phyloP scores from a whole-genome alignment of 1,139 yeast genomes.

The Pneumocystis jirovecii region DNA sequence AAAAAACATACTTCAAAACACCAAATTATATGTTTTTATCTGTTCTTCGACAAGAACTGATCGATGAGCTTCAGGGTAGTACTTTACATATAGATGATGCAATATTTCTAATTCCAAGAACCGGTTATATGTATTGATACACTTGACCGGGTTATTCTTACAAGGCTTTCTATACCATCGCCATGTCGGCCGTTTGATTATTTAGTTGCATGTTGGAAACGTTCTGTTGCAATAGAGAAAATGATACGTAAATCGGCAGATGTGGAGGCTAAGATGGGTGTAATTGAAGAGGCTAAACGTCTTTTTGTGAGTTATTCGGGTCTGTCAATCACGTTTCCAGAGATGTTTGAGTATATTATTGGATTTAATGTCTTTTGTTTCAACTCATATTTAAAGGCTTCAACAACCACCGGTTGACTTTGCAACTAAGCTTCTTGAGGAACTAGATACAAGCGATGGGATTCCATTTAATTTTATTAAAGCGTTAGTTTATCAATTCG shows the following conservation, averaged over 20 bases:
- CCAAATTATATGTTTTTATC: background rate
- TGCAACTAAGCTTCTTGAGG: constrained; percentile 12
- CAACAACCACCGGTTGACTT: constrained; percentile 12
- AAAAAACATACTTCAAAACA: background rate
- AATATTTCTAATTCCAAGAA: background rate
- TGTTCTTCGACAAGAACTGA: background rate
- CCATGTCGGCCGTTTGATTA: constrained; percentile 14
- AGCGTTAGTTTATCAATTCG: constrained; percentile 43
- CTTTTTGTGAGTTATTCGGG: constrained; percentile 53
- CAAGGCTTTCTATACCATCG: constrained; percentile 19
- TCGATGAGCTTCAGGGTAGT: background rate
- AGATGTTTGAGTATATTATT: constrained; percentile 33
- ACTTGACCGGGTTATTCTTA: constrained; percentile 21
- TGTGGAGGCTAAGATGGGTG: constrained; percentile 17
- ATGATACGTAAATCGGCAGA: constrained; percentile 11
- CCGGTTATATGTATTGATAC: constrained; percentile 14
- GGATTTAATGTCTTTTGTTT: background rate
- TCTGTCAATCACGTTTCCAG: constrained; percentile 55
- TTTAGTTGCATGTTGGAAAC: constrained; percentile 12
- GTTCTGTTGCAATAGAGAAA: constrained; percentile 9
- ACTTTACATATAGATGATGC: background rate
- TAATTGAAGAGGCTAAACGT: constrained; percentile 38
- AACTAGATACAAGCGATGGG: constrained; percentile 11
- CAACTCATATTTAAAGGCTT: background rate
- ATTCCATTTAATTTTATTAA: constrained; percentile 37